These are phyloP conservation scores for Termitomyces sp. DNA, from an alignment of 1,284 basidiomycete species.

Conservation along the genomic window DNA sequence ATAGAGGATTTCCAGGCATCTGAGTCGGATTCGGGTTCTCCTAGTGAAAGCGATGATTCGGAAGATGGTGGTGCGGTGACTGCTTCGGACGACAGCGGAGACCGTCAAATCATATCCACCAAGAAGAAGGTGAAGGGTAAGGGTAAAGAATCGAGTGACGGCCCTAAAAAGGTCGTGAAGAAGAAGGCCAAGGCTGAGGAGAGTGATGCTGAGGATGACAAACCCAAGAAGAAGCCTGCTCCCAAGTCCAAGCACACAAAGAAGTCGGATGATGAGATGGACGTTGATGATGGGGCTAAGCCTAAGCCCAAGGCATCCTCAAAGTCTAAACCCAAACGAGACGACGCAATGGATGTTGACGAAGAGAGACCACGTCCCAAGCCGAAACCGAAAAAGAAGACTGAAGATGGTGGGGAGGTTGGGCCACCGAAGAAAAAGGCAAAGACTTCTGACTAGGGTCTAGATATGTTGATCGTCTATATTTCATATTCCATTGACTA, in stretches of 20 bases:
- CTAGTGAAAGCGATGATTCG: constrained; percentile 69
- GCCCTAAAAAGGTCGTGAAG: constrained; percentile 21
- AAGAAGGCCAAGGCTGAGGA: constrained; percentile 34
- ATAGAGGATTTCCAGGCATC: constrained; percentile 87
- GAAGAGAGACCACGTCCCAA: constrained; percentile 32
- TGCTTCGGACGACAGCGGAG: constrained; percentile 76
- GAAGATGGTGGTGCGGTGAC: constrained; percentile 71
- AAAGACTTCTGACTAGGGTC: constrained; percentile 38
- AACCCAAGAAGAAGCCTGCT: constrained; percentile 27
- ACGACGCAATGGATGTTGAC: constrained; percentile 21
- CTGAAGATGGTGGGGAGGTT: constrained; percentile 37
- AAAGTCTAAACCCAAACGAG: constrained; percentile 30
- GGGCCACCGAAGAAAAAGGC: constrained; percentile 70
- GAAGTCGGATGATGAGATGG: constrained; percentile 28
- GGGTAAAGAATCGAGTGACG: constrained; percentile 32
- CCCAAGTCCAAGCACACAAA: constrained; percentile 33
- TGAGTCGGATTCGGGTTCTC: constrained; percentile 80
- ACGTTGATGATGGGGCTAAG: constrained; percentile 22
- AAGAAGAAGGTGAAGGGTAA: constrained; percentile 32
- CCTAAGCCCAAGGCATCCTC: constrained; percentile 22
- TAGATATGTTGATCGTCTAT: not conserved
- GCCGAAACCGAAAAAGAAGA: constrained; percentile 38
- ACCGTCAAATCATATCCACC: constrained; percentile 51
- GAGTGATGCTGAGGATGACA: constrained; percentile 27
- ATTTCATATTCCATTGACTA: constrained; percentile 9